A percentile compares a stretch with the other conserved stretches of the same genome.
Conservation (phyloP, 2,329 filamentous ascomycete species). For the Hypoxylon sp. region DNA sequence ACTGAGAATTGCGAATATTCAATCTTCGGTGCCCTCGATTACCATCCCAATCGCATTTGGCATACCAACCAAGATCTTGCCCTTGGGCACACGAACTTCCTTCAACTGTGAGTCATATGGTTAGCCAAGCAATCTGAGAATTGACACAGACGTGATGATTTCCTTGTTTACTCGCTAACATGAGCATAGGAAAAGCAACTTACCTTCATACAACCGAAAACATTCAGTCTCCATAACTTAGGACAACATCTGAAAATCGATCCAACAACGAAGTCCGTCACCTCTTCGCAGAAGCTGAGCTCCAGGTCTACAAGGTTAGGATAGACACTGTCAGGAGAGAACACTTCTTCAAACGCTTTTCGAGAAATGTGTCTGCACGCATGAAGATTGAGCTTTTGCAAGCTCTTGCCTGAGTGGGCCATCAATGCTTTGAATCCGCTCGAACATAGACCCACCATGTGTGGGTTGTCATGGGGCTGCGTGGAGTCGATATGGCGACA, state of each 20-base stretch:
- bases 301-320: slow-evolving; percentile 80
- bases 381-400: slow-evolving; percentile 82
- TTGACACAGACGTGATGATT: neutral
- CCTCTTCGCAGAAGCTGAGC: slow-evolving; percentile 80
- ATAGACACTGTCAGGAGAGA: slow-evolving; percentile 73
- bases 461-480: slow-evolving; percentile 75
- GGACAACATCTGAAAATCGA: slow-evolving; percentile 76
- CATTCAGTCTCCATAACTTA: slow-evolving; percentile 70
- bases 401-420: slow-evolving; percentile 79
- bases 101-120: slow-evolving; percentile 50
- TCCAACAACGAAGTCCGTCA: slow-evolving; percentile 76
- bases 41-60: slow-evolving; percentile 61
- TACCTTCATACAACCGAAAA: slow-evolving; percentile 77
- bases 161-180: neutral
- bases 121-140: slow-evolving; percentile 35
- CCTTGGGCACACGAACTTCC: slow-evolving; percentile 59
- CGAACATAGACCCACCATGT: slow-evolving; percentile 80
- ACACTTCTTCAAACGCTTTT: slow-evolving; percentile 81
- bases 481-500: slow-evolving; percentile 83
- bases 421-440: slow-evolving; percentile 85
- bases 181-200: slow-evolving; percentile 44
- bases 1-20: neutral
- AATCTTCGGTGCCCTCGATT: slow-evolving; percentile 58
- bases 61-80: slow-evolving; percentile 61
- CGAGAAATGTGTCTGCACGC: slow-evolving; percentile 86